These are phyloP conservation scores for Lactarius deliciosus DNA, from an alignment of 768 basidiomycete species.

Conservation along the genomic window DNA sequence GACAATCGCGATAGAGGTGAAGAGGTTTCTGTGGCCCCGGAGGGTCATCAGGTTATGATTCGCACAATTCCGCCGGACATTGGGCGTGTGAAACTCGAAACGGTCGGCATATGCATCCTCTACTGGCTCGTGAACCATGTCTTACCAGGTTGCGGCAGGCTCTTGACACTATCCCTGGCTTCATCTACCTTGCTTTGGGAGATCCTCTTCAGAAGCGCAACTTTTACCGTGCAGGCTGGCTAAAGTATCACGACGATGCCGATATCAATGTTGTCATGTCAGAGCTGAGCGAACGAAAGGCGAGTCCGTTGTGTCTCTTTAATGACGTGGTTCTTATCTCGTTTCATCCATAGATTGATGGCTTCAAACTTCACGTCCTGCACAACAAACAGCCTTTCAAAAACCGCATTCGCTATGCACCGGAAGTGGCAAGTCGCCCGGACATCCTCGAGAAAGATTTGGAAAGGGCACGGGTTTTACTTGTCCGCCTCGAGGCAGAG, in stretches of 20 bases:
- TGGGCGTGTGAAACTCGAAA: conserved; percentile 85
- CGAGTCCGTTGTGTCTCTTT: conserved; percentile 33
- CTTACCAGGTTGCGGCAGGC: conserved; percentile 48
- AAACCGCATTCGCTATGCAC: conserved; percentile 75
- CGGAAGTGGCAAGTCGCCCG: conserved; percentile 76
- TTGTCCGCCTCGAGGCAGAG: conserved; percentile 73
- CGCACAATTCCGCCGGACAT: conserved; percentile 94
- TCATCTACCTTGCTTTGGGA: conserved; percentile 83
- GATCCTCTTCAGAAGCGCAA: conserved; percentile 92
- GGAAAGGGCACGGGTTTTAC: conserved; percentile 69
- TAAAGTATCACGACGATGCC: conserved; percentile 80
- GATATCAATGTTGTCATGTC: conserved; percentile 74
- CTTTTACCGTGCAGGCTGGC: conserved; percentile 94
- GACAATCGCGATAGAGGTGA: conserved; percentile 55
- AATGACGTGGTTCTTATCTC: not conserved
- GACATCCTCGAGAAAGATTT: conserved; percentile 82
- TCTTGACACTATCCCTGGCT: conserved; percentile 75
- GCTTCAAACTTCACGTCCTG: conserved; percentile 89
- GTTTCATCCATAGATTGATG: conserved; percentile 67
- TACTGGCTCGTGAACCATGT: conserved; percentile 18
- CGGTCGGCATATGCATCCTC: conserved; percentile 49
- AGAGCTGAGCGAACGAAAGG: conserved; percentile 84
- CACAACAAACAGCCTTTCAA: conserved; percentile 77
- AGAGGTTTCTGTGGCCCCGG: conserved; percentile 61
- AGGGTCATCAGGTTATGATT: conserved; percentile 92